A percentile compares a stretch with the other conserved stretches of the same genome.
phyloP scores from a whole-genome alignment of 257 asterid genomes.

The Plectranthus barbatus region DNA sequence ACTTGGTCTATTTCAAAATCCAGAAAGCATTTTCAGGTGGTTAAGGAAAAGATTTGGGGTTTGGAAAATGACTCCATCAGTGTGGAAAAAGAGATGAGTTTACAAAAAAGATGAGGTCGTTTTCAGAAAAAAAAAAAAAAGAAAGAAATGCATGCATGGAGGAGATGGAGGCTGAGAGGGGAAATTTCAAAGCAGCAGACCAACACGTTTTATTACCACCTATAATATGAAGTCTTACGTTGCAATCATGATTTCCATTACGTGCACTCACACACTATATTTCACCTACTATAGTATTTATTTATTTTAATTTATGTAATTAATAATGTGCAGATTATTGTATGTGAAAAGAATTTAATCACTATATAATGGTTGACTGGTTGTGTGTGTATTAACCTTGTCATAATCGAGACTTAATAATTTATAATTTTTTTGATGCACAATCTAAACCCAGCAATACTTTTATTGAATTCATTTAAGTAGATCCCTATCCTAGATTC shows the following conservation, averaged over 20 bases:
- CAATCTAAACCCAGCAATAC: too few relatives aligned
- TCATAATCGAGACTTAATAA: too few relatives aligned
- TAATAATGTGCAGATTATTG: too few relatives aligned
- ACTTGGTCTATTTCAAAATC: not conserved
- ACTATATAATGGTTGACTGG: too few relatives aligned
- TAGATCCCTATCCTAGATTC: too few relatives aligned
- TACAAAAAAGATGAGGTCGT: not conserved
- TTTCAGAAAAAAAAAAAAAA: not conserved
- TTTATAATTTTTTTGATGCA: too few relatives aligned
- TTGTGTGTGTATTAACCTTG: too few relatives aligned
- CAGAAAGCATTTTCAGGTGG: conserved; percentile 10
- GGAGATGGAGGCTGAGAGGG: not conserved
- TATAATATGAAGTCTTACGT: not conserved
- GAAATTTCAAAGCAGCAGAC: conserved; percentile 4
- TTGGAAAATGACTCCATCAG: conserved; percentile 19
- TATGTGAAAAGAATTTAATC: too few relatives aligned
- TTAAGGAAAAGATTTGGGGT: conserved; percentile 22
- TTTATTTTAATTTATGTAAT: too few relatives aligned
- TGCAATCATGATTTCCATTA: not conserved
- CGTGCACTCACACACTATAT: too few relatives aligned
- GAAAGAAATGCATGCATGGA: conserved; percentile 12
- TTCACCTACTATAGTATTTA: too few relatives aligned
- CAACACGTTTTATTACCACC: conserved; percentile 1
- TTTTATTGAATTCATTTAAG: too few relatives aligned
- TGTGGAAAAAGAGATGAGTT: conserved; percentile 8